These are phyloP conservation scores for Coemansia sp. DNA, from an alignment of 192 early-diverging fungal genomes.

Conservation along the genomic window DNA sequence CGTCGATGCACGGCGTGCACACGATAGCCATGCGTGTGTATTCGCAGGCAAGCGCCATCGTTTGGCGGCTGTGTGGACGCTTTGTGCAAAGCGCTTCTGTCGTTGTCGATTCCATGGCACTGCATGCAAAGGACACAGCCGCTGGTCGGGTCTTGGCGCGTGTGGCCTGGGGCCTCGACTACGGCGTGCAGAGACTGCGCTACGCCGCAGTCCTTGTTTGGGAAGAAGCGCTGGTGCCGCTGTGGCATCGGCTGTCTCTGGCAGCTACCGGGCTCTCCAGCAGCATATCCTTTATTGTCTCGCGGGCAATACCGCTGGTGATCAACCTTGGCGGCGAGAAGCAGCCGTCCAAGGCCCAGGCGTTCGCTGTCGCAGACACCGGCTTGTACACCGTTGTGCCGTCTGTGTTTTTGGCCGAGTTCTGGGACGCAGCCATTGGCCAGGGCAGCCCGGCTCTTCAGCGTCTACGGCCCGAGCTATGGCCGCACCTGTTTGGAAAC, in stretches of 20 bases:
- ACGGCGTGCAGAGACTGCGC: not conserved
- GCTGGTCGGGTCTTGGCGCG: not conserved
- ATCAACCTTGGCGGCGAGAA: not conserved
- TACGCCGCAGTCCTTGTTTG: not conserved
- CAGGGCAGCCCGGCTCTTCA: conserved; percentile 30
- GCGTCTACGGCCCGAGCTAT: conserved; percentile 47
- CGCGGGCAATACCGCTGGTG: conserved; percentile 8
- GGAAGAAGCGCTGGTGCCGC: not conserved
- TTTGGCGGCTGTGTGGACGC: not conserved
- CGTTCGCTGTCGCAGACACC: conserved; percentile 1
- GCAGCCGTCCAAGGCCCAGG: not conserved
- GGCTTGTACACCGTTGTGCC: conserved; percentile 22
- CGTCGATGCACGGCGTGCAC: not conserved
- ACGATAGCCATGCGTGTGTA: not conserved
- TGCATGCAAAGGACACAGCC: not conserved
- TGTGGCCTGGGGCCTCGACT: not conserved
- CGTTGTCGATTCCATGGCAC: not conserved
- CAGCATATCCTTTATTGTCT: conserved; percentile 3
- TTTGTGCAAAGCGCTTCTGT: not conserved
- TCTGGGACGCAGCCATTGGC: conserved; percentile 23
- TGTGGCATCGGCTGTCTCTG: conserved; percentile 5
- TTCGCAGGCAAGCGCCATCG: not conserved
- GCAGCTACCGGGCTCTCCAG: not conserved
- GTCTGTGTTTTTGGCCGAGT: conserved; percentile 32
- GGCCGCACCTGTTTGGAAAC: conserved; percentile 33